A percentile compares a stretch with the other conserved stretches of the same genome.
Evolutionary conservation across 2,329 filamentous ascomycete species (phyloP).

Genomic region (Pestalotiopsis sp.): DNA sequence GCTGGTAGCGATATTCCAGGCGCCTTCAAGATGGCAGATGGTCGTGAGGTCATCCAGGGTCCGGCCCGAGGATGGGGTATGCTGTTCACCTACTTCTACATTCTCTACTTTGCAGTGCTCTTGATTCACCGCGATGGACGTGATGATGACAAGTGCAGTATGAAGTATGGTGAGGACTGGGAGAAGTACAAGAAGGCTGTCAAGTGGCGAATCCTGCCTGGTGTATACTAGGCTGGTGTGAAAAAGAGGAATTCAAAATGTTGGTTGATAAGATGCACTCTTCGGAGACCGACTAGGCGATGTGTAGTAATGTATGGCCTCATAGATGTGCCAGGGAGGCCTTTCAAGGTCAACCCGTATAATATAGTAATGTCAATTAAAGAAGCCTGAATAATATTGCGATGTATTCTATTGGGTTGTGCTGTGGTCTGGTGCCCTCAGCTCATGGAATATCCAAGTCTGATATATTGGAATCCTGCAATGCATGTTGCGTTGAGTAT

Average conservation of each 20-base stretch:
- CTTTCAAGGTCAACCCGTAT: neutral
- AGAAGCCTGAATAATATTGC: neutral
- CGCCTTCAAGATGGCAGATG: conserved; percentile 60
- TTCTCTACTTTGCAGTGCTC: conserved; percentile 87
- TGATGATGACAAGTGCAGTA: conserved; percentile 87
- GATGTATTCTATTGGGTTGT: neutral
- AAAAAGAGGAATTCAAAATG: neutral
- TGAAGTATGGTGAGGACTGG: conserved; percentile 95
- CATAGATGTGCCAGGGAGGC: neutral
- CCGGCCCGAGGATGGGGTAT: conserved; percentile 82
- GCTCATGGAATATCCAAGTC: neutral
- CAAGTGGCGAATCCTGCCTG: conserved; percentile 80
- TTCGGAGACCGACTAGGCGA: neutral
- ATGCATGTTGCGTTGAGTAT: too few relatives aligned
- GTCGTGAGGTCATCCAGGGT: conserved; percentile 69
- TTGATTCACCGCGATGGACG: conserved; percentile 84
- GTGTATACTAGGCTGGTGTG: conserved; percentile 67
- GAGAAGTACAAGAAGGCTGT: conserved; percentile 84
- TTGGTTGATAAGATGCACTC: neutral
- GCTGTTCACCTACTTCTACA: conserved; percentile 91
- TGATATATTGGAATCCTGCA: neutral
- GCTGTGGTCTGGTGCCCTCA: too few relatives aligned
- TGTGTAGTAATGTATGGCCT: neutral
- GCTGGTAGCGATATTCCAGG: conserved; percentile 53
- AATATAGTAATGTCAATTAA: neutral